These are phyloP conservation scores for Solanum paucissectum DNA, from an alignment of 257 asterid species.

Conservation along the genomic window DNA sequence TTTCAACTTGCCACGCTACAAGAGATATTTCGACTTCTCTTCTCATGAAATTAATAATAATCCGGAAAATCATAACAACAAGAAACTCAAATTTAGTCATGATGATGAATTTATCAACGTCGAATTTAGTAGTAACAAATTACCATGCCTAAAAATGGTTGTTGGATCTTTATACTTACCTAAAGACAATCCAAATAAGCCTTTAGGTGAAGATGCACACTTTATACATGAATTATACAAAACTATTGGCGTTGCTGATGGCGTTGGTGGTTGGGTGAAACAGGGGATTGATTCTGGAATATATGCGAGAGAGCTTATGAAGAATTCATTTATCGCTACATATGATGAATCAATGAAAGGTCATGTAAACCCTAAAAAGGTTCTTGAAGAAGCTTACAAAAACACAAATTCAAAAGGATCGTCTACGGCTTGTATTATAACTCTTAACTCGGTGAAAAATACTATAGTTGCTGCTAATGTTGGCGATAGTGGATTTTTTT, in stretches of 20 bases:
- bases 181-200: neutral
- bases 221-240: slow-evolving; percentile 1
- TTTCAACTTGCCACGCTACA: neutral
- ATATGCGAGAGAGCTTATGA: slow-evolving; percentile 9
- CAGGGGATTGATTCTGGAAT: slow-evolving; percentile 6
- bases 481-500: slow-evolving; percentile 11
- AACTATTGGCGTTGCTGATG: slow-evolving; percentile 5
- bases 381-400: slow-evolving; percentile 4
- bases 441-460: neutral
- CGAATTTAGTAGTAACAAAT: neutral
- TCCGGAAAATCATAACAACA: neutral
- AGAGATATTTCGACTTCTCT: neutral
- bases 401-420: slow-evolving; percentile 10
- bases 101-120: too few relatives aligned
- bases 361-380: neutral
- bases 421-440: slow-evolving; percentile 17
- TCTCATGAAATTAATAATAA: neutral
- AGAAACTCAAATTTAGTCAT: neutral
- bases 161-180: slow-evolving; percentile 1
- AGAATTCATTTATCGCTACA: neutral
- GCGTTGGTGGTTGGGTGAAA: slow-evolving; percentile 16
- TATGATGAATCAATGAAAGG: neutral
- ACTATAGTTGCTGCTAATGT: slow-evolving; percentile 1
- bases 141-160: neutral
- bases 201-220: slow-evolving; percentile 23